Conservation (phyloP, 192 early-diverging fungal genomes). For the Backusella tuberculispora region DNA sequence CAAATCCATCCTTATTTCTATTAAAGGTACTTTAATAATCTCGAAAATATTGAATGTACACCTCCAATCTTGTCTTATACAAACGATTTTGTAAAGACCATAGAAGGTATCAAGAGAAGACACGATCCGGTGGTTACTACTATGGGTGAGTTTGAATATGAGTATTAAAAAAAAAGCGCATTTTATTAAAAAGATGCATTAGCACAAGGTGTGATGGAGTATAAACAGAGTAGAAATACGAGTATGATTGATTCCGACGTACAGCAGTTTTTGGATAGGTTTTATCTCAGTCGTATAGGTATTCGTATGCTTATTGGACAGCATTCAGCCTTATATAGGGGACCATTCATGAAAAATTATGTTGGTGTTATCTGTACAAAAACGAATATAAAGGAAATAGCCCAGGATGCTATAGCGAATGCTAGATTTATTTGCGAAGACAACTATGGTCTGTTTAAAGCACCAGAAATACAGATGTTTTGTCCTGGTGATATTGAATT, state of each 20-base stretch:
- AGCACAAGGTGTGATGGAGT: conserved; percentile 92
- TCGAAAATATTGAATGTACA: conserved; percentile 61
- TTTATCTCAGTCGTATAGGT: conserved; percentile 96
- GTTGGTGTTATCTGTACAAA: conserved; percentile 94
- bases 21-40: conserved; percentile 45
- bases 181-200: neutral
- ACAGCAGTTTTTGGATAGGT: conserved; percentile 92
- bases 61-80: conserved; percentile 79
- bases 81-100: conserved; percentile 79
- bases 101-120: conserved; percentile 89
- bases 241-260: conserved; percentile 68
- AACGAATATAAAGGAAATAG: conserved; percentile 80
- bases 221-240: conserved; percentile 65
- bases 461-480: conserved; percentile 77
- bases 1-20: neutral
- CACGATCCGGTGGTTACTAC: conserved; percentile 93
- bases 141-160: conserved; percentile 52
- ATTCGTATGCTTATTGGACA: conserved; percentile 95
- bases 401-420: conserved; percentile 88
- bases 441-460: conserved; percentile 81
- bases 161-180: neutral
- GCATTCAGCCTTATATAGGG: conserved; percentile 73
- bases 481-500: conserved; percentile 82
- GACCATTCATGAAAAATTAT: conserved; percentile 67
- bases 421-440: conserved; percentile 90